Percentiles rank a stretch among this genome's conserved stretches.
Evolutionary conservation across 495 filamentous ascomycete species (phyloP).

Genomic region (Podospora bellae-mahoneyi): DNA sequence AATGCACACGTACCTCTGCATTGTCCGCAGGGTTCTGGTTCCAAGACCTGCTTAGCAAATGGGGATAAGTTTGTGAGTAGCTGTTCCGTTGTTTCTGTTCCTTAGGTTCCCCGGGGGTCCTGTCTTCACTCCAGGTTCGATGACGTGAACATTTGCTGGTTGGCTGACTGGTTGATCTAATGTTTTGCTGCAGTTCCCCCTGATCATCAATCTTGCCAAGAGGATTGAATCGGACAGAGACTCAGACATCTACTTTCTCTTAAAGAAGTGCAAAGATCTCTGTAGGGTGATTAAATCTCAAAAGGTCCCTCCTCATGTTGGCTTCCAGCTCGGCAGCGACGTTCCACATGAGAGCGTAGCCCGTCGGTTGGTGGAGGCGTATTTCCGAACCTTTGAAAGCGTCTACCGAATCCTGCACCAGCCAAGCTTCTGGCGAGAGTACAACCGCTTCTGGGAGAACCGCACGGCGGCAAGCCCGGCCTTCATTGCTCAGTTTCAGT

Average conservation of each 20-base stretch:
- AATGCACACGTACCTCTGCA: constrained; percentile 9
- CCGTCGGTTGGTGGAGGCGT: constrained; percentile 48
- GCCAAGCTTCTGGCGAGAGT: constrained; percentile 51
- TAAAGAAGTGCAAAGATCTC: constrained; percentile 48
- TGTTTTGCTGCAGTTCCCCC: constrained; percentile 38
- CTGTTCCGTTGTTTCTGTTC: constrained; percentile 8
- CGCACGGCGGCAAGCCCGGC: constrained; percentile 24
- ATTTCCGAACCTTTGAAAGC: constrained; percentile 50
- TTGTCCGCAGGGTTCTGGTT: constrained; percentile 14
- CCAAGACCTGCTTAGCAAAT: constrained; percentile 55
- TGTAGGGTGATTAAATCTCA: constrained; percentile 45
- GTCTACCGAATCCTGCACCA: constrained; percentile 54
- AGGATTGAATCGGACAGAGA: constrained; percentile 36
- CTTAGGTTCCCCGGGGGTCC: neutral
- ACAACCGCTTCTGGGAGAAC: constrained; percentile 43
- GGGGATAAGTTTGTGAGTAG: constrained; percentile 47
- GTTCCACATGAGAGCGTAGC: constrained; percentile 42
- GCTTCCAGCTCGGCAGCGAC: constrained; percentile 29
- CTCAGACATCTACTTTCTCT: constrained; percentile 32
- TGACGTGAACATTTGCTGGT: neutral
- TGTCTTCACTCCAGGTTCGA: neutral
- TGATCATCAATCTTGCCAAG: constrained; percentile 41
- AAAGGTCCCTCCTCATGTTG: constrained; percentile 32
- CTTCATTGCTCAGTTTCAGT: constrained; percentile 58
- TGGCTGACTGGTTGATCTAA: constrained; percentile 18